Percentiles rank a stretch among this genome's conserved stretches.
Evolutionary conservation across 176 grass and related monocot genomes (phyloP).

Genomic region (Oryza nivara): DNA sequence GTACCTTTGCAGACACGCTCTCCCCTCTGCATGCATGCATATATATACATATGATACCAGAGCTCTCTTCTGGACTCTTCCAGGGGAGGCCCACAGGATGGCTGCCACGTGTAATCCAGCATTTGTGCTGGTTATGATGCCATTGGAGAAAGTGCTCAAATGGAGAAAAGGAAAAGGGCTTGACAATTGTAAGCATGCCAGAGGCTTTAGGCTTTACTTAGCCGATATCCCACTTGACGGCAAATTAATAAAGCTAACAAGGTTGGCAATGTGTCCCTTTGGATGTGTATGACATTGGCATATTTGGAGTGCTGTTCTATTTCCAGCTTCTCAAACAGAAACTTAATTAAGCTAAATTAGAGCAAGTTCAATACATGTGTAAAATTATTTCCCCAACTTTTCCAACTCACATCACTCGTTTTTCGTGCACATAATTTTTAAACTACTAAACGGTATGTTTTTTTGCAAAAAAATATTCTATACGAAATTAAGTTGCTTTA

Average conservation of each 20-base stretch:
- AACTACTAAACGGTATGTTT: too few relatives aligned
- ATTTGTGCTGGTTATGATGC: constrained; percentile 44
- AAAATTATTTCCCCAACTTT: too few relatives aligned
- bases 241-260: not conserved
- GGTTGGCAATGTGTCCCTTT: constrained; percentile 21
- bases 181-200: not conserved
- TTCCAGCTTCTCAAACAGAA: too few relatives aligned
- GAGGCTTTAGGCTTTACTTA: not conserved
- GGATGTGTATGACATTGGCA: not conserved
- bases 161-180: not conserved
- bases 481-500: too few relatives aligned
- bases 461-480: too few relatives aligned
- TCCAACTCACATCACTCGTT: too few relatives aligned
- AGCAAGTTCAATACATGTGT: too few relatives aligned
- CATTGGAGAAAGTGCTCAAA: not conserved
- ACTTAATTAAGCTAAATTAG: too few relatives aligned
- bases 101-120: constrained; percentile 24
- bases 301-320: too few relatives aligned
- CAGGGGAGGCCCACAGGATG: constrained; percentile 27
- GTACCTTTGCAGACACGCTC: not conserved
- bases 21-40: not conserved
- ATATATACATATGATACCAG: too few relatives aligned
- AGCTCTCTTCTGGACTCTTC: constrained; percentile 30
- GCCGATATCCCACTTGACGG: constrained; percentile 49
- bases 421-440: too few relatives aligned